phyloP scores from a whole-genome alignment of 495 filamentous ascomycete genomes.

The Podospora fimiseda region DNA sequence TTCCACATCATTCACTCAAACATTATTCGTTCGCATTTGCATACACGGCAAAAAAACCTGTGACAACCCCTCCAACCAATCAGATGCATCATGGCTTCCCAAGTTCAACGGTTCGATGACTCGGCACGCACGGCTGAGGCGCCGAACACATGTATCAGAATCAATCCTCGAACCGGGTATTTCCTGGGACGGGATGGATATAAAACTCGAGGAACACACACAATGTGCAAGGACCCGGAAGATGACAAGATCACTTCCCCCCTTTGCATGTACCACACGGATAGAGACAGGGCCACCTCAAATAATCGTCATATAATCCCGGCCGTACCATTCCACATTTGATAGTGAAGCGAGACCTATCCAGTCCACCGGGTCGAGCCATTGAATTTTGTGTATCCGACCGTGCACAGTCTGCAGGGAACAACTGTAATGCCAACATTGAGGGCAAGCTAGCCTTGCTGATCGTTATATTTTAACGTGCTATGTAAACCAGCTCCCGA shows the following conservation, averaged over 20 bases:
- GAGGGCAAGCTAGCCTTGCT: too few relatives aligned
- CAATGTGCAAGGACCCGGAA: not conserved
- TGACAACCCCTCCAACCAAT: too few relatives aligned
- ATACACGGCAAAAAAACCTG: too few relatives aligned
- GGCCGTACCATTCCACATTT: conserved; percentile 2
- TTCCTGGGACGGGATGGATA: not conserved
- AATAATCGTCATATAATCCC: not conserved
- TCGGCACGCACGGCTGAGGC: not conserved
- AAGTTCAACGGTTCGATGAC: not conserved
- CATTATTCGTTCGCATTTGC: too few relatives aligned
- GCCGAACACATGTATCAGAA: conserved; percentile 4
- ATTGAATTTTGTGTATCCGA: not conserved
- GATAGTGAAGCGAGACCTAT: not conserved
- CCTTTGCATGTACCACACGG: too few relatives aligned
- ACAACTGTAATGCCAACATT: too few relatives aligned
- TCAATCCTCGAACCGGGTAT: not conserved
- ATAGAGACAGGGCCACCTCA: not conserved
- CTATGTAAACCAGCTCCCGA: too few relatives aligned
- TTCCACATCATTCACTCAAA: not conserved
- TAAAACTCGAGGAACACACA: not conserved
- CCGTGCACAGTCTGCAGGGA: too few relatives aligned
- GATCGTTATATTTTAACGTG: too few relatives aligned
- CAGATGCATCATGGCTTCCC: not conserved
- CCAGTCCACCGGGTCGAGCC: conserved; percentile 1
- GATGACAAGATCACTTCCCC: too few relatives aligned